phyloP scores from a whole-genome alignment of 805 yeast species.

The Saturnispora quitensis region DNA sequence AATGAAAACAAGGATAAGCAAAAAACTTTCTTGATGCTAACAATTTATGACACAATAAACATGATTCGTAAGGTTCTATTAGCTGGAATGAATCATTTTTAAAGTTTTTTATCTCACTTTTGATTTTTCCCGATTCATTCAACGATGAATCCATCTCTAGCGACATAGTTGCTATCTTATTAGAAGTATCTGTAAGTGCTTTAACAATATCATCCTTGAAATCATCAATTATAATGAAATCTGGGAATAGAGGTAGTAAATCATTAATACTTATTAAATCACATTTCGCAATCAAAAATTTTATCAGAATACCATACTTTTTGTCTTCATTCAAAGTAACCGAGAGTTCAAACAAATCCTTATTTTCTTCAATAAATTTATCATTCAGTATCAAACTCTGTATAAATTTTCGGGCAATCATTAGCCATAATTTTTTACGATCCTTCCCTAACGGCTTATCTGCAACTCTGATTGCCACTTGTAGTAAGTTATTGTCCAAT shows the following conservation, averaged over 20 bases:
- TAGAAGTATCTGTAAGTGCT: constrained; percentile 68
- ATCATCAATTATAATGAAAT: constrained; percentile 69
- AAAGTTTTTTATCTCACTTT: constrained; percentile 45
- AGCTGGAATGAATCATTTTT: constrained; percentile 47
- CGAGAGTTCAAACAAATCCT: constrained; percentile 9
- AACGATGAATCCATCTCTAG: constrained; percentile 71
- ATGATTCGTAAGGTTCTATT: constrained; percentile 77
- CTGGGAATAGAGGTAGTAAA: constrained; percentile 75
- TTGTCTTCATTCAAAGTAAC: constrained; percentile 5
- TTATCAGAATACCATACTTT: constrained; percentile 22
- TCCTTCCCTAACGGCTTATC: constrained; percentile 37
- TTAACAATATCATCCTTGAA: constrained; percentile 75
- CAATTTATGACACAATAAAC: constrained; percentile 61
- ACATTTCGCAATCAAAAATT: constrained; percentile 34
- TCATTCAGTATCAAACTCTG: constrained; percentile 25
- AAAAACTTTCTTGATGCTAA: constrained; percentile 65
- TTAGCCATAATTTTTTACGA: constrained; percentile 67
- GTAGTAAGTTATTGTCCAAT: constrained; percentile 47
- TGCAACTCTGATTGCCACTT: constrained; percentile 49
- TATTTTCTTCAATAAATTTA: constrained; percentile 19
- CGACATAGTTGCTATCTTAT: constrained; percentile 54
- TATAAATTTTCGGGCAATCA: constrained; percentile 46
- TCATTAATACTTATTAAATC: constrained; percentile 64
- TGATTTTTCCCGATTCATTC: constrained; percentile 47
- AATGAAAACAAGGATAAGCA: constrained; percentile 84